These are phyloP conservation scores for Septoria linicola DNA, from an alignment of 2,329 filamentous ascomycete species.

Conservation along the genomic window DNA sequence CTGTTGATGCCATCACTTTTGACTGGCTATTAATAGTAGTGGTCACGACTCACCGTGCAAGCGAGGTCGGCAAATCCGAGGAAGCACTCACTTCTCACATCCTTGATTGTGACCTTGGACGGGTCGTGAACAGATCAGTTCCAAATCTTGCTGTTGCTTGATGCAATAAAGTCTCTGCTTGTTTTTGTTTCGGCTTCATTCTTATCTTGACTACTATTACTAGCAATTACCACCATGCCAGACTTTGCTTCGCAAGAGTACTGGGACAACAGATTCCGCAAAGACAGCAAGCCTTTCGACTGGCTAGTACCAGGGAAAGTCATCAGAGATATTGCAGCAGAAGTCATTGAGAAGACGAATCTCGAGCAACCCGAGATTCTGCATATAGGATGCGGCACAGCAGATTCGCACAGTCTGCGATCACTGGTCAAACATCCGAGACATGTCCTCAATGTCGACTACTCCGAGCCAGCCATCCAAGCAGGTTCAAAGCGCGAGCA, in stretches of 20 bases:
- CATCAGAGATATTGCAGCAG: constrained; percentile 19
- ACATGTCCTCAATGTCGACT: constrained; percentile 29
- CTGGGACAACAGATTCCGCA: constrained; percentile 26
- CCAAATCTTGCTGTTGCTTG: constrained; percentile 1
- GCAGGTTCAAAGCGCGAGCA: constrained; percentile 23
- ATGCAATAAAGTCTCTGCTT: background rate
- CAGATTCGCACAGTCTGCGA: constrained; percentile 20
- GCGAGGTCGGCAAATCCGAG: background rate
- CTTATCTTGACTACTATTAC: background rate
- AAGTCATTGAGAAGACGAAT: constrained; percentile 21
- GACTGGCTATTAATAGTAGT: too few relatives aligned
- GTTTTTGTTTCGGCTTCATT: too few relatives aligned
- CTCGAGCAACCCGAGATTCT: constrained; percentile 21
- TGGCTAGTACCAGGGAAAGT: constrained; percentile 26
- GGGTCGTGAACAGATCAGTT: background rate
- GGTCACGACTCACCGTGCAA: too few relatives aligned
- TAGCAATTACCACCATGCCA: constrained; percentile 17
- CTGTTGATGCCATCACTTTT: background rate
- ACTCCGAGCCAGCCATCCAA: constrained; percentile 22
- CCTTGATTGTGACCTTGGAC: constrained; percentile 2
- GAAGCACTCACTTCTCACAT: too few relatives aligned
- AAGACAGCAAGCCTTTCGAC: constrained; percentile 24
- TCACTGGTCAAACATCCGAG: constrained; percentile 20
- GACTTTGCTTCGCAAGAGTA: constrained; percentile 27
- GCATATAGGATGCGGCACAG: constrained; percentile 27